phyloP scores from a whole-genome alignment of 495 filamentous ascomycete species.

The Platismatia glauca region DNA sequence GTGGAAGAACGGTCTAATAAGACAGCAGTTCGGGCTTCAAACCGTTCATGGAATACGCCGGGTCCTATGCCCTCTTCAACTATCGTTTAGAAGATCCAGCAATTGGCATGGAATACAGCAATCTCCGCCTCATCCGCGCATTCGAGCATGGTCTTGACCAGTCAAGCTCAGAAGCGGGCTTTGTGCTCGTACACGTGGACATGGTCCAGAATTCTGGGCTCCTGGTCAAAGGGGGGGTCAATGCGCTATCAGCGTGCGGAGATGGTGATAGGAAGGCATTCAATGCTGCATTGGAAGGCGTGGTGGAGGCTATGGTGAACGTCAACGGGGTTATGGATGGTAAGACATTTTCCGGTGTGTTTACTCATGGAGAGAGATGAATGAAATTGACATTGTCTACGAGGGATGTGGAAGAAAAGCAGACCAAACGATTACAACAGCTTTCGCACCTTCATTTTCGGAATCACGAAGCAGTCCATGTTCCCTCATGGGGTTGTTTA shows the following conservation, averaged over 20 bases:
- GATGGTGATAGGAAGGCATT: constrained; percentile 41
- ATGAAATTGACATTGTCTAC: constrained; percentile 6
- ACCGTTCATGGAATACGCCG: constrained; percentile 93
- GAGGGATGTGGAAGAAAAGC: constrained; percentile 78
- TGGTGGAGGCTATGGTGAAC: constrained; percentile 54
- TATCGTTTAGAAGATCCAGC: constrained; percentile 61
- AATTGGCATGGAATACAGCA: constrained; percentile 60
- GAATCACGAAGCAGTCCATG: constrained; percentile 82
- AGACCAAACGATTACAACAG: constrained; percentile 68
- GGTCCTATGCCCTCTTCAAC: constrained; percentile 85
- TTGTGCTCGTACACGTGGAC: constrained; percentile 73
- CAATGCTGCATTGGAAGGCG: constrained; percentile 52
- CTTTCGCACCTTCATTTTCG: constrained; percentile 92
- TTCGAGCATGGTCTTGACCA: constrained; percentile 83
- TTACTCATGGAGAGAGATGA: background rate
- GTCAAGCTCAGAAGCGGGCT: constrained; percentile 81
- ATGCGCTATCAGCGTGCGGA: constrained; percentile 52
- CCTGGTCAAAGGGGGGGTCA: constrained; percentile 58
- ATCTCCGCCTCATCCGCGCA: constrained; percentile 76
- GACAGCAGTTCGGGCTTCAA: constrained; percentile 52
- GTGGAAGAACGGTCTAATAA: background rate
- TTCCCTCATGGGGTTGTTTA: constrained; percentile 86
- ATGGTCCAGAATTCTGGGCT: constrained; percentile 73
- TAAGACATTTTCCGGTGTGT: constrained; percentile 25
- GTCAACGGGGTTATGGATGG: constrained; percentile 76